These are phyloP conservation scores for Neonectria coccinea DNA, from an alignment of 2,329 filamentous ascomycete species.

Conservation along the genomic window DNA sequence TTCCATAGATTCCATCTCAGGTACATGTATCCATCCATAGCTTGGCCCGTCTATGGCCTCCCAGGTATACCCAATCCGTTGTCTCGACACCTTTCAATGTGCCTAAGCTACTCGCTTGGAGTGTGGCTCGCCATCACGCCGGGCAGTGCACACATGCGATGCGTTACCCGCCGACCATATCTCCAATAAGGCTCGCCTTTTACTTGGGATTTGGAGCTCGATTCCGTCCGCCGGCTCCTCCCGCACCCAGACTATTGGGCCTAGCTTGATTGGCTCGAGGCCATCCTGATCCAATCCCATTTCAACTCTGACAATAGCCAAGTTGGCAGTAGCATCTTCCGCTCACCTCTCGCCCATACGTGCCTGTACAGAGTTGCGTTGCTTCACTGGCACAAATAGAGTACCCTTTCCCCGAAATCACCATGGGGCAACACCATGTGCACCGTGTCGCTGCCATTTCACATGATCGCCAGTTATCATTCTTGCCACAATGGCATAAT, in stretches of 20 bases:
- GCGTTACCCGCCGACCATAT: background rate
- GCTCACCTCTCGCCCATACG: conserved; percentile 25
- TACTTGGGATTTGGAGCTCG: conserved; percentile 1
- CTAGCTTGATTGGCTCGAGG: background rate
- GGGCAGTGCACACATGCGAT: background rate
- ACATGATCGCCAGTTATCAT: background rate
- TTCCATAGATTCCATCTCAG: conserved; percentile 10
- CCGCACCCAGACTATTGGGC: background rate
- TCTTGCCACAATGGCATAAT: background rate
- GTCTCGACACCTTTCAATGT: conserved; percentile 20
- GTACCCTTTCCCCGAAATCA: background rate
- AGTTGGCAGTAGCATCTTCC: conserved; percentile 26
- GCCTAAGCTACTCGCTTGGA: conserved; percentile 11
- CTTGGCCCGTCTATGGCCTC: conserved; percentile 20
- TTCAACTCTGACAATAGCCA: conserved; percentile 7
- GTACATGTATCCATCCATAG: conserved; percentile 33
- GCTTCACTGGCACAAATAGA: conserved; percentile 18
- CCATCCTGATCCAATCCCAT: conserved; percentile 3
- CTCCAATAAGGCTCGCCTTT: background rate
- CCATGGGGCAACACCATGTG: background rate
- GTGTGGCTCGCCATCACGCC: background rate
- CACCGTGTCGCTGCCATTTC: background rate
- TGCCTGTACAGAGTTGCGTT: conserved; percentile 14
- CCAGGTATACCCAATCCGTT: conserved; percentile 40
- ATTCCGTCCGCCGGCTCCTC: background rate